Percentiles rank a stretch among this genome's conserved stretches.
Evolutionary conservation across 2,329 filamentous ascomycete genomes (phyloP).

Genomic region (Thelonectria blattea): DNA sequence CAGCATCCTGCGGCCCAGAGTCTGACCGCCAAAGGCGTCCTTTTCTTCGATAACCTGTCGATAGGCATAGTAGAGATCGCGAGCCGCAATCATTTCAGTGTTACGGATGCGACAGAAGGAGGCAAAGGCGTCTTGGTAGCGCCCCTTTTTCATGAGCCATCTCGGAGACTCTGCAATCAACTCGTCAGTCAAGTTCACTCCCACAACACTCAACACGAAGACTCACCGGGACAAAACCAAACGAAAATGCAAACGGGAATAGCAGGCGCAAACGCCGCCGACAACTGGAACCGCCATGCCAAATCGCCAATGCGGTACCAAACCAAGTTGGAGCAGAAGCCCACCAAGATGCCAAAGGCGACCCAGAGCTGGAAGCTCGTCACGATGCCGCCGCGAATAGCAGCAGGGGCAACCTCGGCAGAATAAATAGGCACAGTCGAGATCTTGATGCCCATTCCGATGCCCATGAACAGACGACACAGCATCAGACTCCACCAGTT

Average conservation of each 20-base stretch:
- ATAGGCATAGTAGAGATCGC: slow-evolving; percentile 62
- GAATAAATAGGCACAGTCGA: slow-evolving; percentile 58
- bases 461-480: slow-evolving; percentile 56
- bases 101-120: slow-evolving; percentile 64
- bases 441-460: slow-evolving; percentile 63
- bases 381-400: slow-evolving; percentile 56
- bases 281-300: slow-evolving; percentile 68
- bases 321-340: slow-evolving; percentile 67
- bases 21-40: slow-evolving; percentile 42
- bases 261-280: slow-evolving; percentile 67
- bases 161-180: slow-evolving; percentile 59
- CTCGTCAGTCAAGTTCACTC: not conserved
- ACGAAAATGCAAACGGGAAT: slow-evolving; percentile 62
- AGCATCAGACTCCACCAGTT: slow-evolving; percentile 55
- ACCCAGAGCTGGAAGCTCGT: slow-evolving; percentile 60
- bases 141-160: slow-evolving; percentile 68
- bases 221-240: slow-evolving; percentile 63
- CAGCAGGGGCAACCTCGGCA: slow-evolving; percentile 56
- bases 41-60: slow-evolving; percentile 44
- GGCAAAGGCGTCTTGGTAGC: slow-evolving; percentile 58
- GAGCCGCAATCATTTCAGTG: slow-evolving; percentile 62
- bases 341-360: slow-evolving; percentile 65
- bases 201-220: not conserved
- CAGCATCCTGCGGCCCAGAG: slow-evolving; percentile 46
- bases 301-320: slow-evolving; percentile 62